Base-by-base conservation (phyloP, 1,284 basidiomycete genomes). In the Naganishia cerealis region DNA sequence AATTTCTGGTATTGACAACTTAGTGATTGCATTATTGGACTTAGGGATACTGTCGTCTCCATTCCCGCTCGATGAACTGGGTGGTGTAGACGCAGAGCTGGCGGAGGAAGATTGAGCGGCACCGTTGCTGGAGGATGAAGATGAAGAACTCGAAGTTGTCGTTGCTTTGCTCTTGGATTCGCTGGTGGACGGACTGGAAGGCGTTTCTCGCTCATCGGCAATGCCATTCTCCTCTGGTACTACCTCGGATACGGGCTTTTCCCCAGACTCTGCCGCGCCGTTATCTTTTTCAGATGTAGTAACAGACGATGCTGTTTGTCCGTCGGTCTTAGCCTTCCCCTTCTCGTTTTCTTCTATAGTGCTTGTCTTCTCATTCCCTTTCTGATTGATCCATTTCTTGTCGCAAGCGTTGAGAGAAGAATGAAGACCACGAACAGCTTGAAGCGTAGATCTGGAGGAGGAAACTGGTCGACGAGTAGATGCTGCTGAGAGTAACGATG, bases 1-100 rank as follows among this genome's bases (percentile, higher is more conserved):
- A 70, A 87, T 79, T 79, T 92, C 90, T 1, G 91, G 91, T 12
- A 93, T 87, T 48, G 89, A 88, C 71, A 90, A 90, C 74, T 90
- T 91, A 15, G 90, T 75, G 48, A 80, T 76, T 65, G 80, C 80
- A 66, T 76, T 78, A 4, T 73, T 72, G 12, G 72, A 67, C 39
- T 71, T 71, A n/a, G 69, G 13, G 26, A 69, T 39, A 13, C 59
- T 55, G 10, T 36, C 46, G 38, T 61, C 59, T 9, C 48, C 26
- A 24, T 50, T 65, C 18, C 56, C 65, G 46, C 46, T 50, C 42
- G 52, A n/a, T 21, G 65, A 50, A 48, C 43, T 62, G 13, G 67
- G 57, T 29, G 58, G 55, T 29, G 59, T 33, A 40, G 54, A 67
- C 5, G 67, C 29, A 48, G 70, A 39, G 29, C 33, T 38, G 1